Base-by-base conservation (phyloP, 768 basidiomycete species). In the Boletus tylopilopsis region DNA sequence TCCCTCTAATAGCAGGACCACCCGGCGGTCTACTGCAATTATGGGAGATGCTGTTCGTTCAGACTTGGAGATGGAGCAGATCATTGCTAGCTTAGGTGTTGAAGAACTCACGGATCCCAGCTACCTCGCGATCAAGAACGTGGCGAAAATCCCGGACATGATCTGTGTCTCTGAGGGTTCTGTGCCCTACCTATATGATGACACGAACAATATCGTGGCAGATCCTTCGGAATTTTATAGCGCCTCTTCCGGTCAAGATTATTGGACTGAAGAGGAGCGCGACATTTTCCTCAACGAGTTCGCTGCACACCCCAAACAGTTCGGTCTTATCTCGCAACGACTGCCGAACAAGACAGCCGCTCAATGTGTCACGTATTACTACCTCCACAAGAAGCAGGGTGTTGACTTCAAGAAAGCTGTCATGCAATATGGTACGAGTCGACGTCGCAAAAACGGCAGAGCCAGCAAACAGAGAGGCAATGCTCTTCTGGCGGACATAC, bases 41-140 rank as follows among this genome's bases (percentile, higher is more conserved):
- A 71, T 90, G 54, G 90, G 90, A 23, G 94, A 96, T 67, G 85
- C 90, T 13, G 94, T 94, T 15, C 85, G 92, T 5, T 93, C 94
- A 16, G 94, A 97, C 68, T 77, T 95, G 49, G 95, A 97, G 73
- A 94, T 96, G 83, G 90, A 96, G 61, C 92, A 94, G 69, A 93
- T 98, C 63, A 88, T 98, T 49, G 91, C 91, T n/a, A 90, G 86
- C 61, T 73, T 96, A 34, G 93, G 91, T 22, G 88, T 86, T 57
- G 92, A 95, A 55, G 94, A 95, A 51, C 82, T 90, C 25, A 90
- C 86, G n/a, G 94, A 98, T 68, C 91, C 94, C 0, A 87, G 81
- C 55, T 81, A 89, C 53, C 82, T 96, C n/a, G 89, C 92, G 5
- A 73, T 83, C 47, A 78, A 81, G 54, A 96, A 96, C 54, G 78